Evolutionary conservation across 2,329 filamentous ascomycete genomes (phyloP).

Genomic region (Claviceps digitariae): DNA sequence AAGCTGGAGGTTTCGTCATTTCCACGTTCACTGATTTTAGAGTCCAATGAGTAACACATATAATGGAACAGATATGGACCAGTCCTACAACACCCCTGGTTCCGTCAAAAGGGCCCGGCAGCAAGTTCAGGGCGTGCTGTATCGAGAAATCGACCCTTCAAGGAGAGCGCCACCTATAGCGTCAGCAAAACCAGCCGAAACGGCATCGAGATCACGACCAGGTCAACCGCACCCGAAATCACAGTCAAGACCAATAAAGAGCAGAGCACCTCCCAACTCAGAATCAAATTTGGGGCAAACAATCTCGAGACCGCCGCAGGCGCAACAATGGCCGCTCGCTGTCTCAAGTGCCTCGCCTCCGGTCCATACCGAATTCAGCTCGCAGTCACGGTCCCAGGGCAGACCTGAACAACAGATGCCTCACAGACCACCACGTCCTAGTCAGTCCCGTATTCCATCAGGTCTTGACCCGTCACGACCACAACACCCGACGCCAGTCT

Average conservation of each 20-base stretch:
- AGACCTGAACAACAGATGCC: slow-evolving; percentile 36
- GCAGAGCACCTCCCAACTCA: slow-evolving; percentile 10
- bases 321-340: slow-evolving; percentile 41
- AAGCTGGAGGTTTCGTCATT: neutral
- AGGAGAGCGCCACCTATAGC: slow-evolving; percentile 10
- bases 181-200: slow-evolving; percentile 2
- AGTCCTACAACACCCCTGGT: slow-evolving; percentile 27
- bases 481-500: slow-evolving; percentile 42
- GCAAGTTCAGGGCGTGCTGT: slow-evolving; percentile 29
- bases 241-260: slow-evolving; percentile 10
- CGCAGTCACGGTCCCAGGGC: slow-evolving; percentile 38
- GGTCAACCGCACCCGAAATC: slow-evolving; percentile 1
- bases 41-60: slow-evolving; percentile 40
- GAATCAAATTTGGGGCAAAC: slow-evolving; percentile 10
- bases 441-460: slow-evolving; percentile 43
- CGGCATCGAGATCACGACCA: neutral
- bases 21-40: neutral
- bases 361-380: slow-evolving; percentile 20
- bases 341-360: slow-evolving; percentile 23
- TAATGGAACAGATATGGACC: slow-evolving; percentile 41
- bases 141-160: slow-evolving; percentile 12
- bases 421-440: slow-evolving; percentile 46
- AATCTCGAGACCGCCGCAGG: slow-evolving; percentile 39
- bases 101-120: slow-evolving; percentile 43
- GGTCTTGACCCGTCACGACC: slow-evolving; percentile 41